Conservation (phyloP, 2,329 filamentous ascomycete species). For the Claviceps capensis region DNA sequence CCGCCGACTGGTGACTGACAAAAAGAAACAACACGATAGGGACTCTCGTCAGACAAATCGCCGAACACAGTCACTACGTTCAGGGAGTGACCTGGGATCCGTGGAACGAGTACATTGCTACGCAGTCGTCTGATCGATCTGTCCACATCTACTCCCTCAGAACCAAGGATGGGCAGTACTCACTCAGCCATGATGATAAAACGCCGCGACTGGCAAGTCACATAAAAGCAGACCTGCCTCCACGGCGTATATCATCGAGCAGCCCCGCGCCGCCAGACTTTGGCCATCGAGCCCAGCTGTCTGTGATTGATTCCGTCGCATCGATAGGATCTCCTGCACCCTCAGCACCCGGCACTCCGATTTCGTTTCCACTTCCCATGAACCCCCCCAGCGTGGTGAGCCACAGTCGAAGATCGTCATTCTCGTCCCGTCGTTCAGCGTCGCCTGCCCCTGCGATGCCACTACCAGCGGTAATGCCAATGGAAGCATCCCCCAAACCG, state of each 20-base stretch:
- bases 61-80: constrained; percentile 95
- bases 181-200: constrained; percentile 51
- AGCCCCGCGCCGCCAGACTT: constrained; percentile 86
- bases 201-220: constrained; percentile 71
- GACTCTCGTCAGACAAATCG: constrained; percentile 73
- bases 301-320: constrained; percentile 34
- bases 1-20: constrained; percentile 3
- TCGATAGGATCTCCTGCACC: constrained; percentile 70
- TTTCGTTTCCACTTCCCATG: constrained; percentile 82
- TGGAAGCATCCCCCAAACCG: constrained; percentile 77
- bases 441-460: constrained; percentile 91
- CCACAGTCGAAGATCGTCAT: constrained; percentile 88
- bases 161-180: constrained; percentile 93
- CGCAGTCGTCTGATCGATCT: constrained; percentile 93
- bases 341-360: constrained; percentile 87
- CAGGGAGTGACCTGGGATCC: constrained; percentile 98
- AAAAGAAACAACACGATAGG: constrained; percentile 19
- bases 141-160: constrained; percentile 95
- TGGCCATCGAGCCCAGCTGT: constrained; percentile 50
- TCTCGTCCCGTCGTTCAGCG: constrained; percentile 73
- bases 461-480: constrained; percentile 86
- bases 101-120: constrained; percentile 93
- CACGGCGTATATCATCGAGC: constrained; percentile 75
- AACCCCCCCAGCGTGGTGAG: constrained; percentile 83
- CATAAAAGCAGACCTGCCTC: constrained; percentile 76